phyloP scores from a whole-genome alignment of 495 filamentous ascomycete species.

The Glonium stellatum region DNA sequence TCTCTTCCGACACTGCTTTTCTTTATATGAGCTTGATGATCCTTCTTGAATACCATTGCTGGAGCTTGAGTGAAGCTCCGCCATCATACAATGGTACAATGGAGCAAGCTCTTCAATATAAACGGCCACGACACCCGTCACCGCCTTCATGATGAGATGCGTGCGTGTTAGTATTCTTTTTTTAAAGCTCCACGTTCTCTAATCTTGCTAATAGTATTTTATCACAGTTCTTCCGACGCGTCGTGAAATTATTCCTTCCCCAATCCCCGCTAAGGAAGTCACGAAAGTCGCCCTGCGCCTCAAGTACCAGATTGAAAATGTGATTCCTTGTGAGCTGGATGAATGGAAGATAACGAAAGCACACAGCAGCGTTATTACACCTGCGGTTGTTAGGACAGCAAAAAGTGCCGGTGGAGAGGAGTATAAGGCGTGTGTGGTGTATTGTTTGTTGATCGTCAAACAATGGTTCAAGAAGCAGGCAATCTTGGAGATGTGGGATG shows the following conservation, averaged over 20 bases:
- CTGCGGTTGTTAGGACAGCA: constrained; percentile 68
- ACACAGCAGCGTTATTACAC: constrained; percentile 78
- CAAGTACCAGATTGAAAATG: constrained; percentile 83
- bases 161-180: constrained; percentile 20
- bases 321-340: constrained; percentile 81
- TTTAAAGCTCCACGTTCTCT: background rate
- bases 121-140: constrained; percentile 32
- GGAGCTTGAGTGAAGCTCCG: constrained; percentile 8
- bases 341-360: constrained; percentile 62
- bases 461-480: constrained; percentile 87
- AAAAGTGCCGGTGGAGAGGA: constrained; percentile 72
- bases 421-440: constrained; percentile 69
- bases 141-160: constrained; percentile 36
- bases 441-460: constrained; percentile 78
- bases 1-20: background rate
- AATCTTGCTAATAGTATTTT: background rate
- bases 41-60: background rate
- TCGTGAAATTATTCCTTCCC: constrained; percentile 47
- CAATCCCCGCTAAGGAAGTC: constrained; percentile 62
- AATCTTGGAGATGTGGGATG: constrained; percentile 78
- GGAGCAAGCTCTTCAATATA: constrained; percentile 36
- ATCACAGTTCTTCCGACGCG: constrained; percentile 56
- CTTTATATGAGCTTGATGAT: background rate
- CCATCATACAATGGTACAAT: constrained; percentile 36
- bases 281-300: constrained; percentile 82